These are phyloP conservation scores for Wickerhamomyces xylosicus DNA, from an alignment of 805 yeast species.

Conservation along the genomic window DNA sequence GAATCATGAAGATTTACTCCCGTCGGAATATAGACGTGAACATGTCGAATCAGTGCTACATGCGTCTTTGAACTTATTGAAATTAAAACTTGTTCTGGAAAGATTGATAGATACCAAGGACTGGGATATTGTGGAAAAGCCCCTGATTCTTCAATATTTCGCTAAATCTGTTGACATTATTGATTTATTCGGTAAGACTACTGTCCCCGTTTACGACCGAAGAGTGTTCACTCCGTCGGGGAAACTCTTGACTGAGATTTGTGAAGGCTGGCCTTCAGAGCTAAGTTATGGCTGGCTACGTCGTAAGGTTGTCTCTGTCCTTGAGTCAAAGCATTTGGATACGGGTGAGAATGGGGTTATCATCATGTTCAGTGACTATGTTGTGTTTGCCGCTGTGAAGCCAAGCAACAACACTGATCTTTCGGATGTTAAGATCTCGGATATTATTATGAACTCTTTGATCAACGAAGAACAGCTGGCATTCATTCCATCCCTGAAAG, in stretches of 20 bases:
- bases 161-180: slow-evolving; percentile 52
- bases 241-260: slow-evolving; percentile 73
- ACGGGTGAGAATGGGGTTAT: slow-evolving; percentile 39
- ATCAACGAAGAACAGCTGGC: slow-evolving; percentile 74
- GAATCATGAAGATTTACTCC: slow-evolving; percentile 22
- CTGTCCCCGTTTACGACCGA: slow-evolving; percentile 39
- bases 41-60: slow-evolving; percentile 52
- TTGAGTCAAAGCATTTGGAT: slow-evolving; percentile 31
- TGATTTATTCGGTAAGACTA: slow-evolving; percentile 68
- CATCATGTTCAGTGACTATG: slow-evolving; percentile 71
- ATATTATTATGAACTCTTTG: slow-evolving; percentile 81
- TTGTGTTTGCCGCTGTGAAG: slow-evolving; percentile 50
- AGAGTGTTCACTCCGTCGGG: slow-evolving; percentile 89
- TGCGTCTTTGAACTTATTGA: slow-evolving; percentile 62
- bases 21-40: slow-evolving; percentile 33
- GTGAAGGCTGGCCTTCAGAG: slow-evolving; percentile 79
- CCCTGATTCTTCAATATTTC: slow-evolving; percentile 29
- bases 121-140: slow-evolving; percentile 26
- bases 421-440: slow-evolving; percentile 40
- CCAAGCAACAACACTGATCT: slow-evolving; percentile 16
- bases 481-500: slow-evolving; percentile 59
- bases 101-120: slow-evolving; percentile 42
- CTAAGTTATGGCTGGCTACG: slow-evolving; percentile 84
- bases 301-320: slow-evolving; percentile 74
- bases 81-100: slow-evolving; percentile 55